These are phyloP conservation scores for Polytrichum commune DNA, from an alignment of 225 moss, liverwort and hornwort species.

Conservation along the genomic window DNA sequence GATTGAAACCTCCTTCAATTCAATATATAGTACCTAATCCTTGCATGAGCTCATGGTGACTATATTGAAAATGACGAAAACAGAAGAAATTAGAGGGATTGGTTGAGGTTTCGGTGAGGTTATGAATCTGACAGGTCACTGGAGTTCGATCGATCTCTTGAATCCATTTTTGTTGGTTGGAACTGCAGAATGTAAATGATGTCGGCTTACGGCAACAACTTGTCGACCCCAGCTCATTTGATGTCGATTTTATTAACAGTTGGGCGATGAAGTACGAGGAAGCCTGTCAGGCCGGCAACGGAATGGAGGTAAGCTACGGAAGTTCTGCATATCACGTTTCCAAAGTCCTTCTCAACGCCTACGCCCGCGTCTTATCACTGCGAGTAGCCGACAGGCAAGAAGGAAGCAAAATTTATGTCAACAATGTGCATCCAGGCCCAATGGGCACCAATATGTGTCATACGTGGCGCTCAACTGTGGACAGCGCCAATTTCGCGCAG, in stretches of 20 bases:
- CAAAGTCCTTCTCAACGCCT: conserved; percentile 35
- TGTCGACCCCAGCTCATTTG: conserved; percentile 19
- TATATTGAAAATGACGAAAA: background rate
- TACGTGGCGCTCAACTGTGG: background rate
- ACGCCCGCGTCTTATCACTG: conserved; percentile 26
- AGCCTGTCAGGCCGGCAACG: conserved; percentile 11
- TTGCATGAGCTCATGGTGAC: background rate
- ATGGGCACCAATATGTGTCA: conserved; percentile 22
- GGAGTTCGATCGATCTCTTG: background rate
- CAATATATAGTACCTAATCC: background rate
- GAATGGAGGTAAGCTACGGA: background rate
- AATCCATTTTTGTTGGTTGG: background rate
- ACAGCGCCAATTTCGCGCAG: background rate
- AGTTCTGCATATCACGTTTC: conserved; percentile 24
- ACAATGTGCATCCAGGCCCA: conserved; percentile 17
- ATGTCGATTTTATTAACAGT: conserved; percentile 13
- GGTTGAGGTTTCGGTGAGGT: background rate
- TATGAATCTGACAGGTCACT: background rate
- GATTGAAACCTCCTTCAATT: background rate
- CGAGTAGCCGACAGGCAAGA: conserved; percentile 5
- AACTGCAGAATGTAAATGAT: conserved; percentile 17
- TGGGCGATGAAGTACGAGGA: conserved; percentile 23
- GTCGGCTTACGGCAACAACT: conserved; percentile 21
- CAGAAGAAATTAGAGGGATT: background rate
- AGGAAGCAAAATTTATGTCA: conserved; percentile 29